Percentiles rank a stretch among this genome's conserved stretches.
Conservation (phyloP, 495 filamentous ascomycete genomes). For the Neurospora hispaniola region DNA sequence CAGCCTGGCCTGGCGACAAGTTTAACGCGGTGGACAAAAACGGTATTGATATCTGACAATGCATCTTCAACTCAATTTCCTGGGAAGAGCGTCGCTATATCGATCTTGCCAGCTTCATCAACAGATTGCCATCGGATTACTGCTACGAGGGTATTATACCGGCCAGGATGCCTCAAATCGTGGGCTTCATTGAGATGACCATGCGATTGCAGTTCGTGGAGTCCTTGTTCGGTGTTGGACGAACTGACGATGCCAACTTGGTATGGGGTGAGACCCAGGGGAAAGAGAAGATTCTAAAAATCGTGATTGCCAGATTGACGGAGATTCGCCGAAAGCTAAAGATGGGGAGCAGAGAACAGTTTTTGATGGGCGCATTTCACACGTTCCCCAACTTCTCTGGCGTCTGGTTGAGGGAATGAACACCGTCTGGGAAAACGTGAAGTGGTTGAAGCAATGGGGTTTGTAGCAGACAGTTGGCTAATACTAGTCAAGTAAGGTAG, state of each 20-base stretch:
- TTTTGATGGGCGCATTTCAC: background rate
- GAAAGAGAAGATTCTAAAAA: background rate
- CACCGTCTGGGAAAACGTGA: background rate
- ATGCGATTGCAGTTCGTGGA: background rate
- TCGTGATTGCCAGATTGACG: background rate
- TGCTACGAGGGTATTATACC: background rate
- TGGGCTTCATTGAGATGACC: background rate
- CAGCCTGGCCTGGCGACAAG: background rate
- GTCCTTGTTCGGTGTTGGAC: background rate
- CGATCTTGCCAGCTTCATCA: background rate
- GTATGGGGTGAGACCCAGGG: background rate
- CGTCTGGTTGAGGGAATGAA: background rate
- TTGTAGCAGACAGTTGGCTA: background rate
- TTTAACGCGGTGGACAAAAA: background rate
- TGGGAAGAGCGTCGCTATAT: background rate
- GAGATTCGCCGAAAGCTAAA: background rate
- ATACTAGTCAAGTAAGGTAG: background rate
- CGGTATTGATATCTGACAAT: background rate
- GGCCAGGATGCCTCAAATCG: fast-evolving
- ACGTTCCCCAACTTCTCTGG: background rate
- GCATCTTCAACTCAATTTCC: background rate
- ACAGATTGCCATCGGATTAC: background rate
- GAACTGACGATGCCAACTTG: background rate
- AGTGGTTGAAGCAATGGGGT: background rate
- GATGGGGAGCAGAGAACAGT: background rate